Conservation (phyloP, 495 filamentous ascomycete species). For the Lasiosphaeria hispida region DNA sequence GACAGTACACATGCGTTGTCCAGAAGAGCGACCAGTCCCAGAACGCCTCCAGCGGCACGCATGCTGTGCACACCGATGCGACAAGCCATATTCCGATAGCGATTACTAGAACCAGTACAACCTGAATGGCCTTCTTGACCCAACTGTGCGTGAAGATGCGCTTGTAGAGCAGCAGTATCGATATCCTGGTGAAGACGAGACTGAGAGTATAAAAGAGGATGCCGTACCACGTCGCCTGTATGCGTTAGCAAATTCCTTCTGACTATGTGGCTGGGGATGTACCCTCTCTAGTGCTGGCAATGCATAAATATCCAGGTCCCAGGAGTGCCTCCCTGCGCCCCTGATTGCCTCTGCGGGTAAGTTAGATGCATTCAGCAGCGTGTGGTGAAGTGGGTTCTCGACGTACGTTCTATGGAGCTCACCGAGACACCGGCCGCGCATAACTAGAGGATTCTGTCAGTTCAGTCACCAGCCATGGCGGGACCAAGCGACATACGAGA, state of each 20-base stretch:
- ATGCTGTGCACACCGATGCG: conserved; percentile 26
- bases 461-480: too few relatives aligned
- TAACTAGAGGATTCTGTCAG: conserved; percentile 16
- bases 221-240: conserved; percentile 25
- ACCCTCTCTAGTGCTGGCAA: conserved; percentile 24
- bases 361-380: neutral
- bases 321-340: conserved; percentile 26
- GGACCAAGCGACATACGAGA: conserved; percentile 17
- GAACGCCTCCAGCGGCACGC: conserved; percentile 29
- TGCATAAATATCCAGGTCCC: conserved; percentile 18
- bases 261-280: neutral
- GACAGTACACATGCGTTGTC: conserved; percentile 25
- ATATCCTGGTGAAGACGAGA: conserved; percentile 29
- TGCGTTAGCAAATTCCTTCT: neutral
- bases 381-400: neutral
- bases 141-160: conserved; percentile 33
- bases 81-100: conserved; percentile 27
- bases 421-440: conserved; percentile 26
- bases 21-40: conserved; percentile 31
- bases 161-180: conserved; percentile 30
- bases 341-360: conserved; percentile 16
- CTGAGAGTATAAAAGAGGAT: conserved; percentile 31
- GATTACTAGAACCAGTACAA: conserved; percentile 23
- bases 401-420: conserved; percentile 29
- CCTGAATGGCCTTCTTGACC: conserved; percentile 23